phyloP scores from a whole-genome alignment of 345 rosid species.

The Leavenworthia alabamica region DNA sequence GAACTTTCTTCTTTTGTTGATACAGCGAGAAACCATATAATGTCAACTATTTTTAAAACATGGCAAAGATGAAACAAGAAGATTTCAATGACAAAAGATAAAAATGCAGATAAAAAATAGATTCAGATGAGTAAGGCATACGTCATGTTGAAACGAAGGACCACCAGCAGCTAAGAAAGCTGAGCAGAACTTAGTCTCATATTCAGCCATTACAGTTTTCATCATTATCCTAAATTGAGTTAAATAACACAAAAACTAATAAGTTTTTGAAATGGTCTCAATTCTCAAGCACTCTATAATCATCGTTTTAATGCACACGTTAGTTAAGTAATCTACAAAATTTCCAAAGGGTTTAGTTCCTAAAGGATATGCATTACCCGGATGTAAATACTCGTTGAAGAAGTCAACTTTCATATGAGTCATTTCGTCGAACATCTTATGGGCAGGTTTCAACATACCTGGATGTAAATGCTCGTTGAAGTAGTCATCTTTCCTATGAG shows the following conservation, averaged over 20 bases:
- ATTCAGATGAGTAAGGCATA: slow-evolving; percentile 74
- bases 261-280: background rate
- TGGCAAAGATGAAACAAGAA: slow-evolving; percentile 25
- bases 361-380: background rate
- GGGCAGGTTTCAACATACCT: no score
- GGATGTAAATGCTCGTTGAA: no score
- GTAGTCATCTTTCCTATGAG: no score
- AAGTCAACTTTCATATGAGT: background rate
- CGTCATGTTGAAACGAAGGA: slow-evolving; percentile 42
- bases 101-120: slow-evolving; percentile 6
- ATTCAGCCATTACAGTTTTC: slow-evolving; percentile 43
- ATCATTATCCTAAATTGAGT: slow-evolving; percentile 35
- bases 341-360: background rate
- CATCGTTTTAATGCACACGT: background rate
- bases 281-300: background rate
- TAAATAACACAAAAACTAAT: background rate
- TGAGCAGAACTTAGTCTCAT: slow-evolving; percentile 39
- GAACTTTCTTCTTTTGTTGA: slow-evolving; percentile 17
- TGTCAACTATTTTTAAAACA: slow-evolving; percentile 11
- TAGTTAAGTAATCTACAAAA: background rate
- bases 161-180: slow-evolving; percentile 51
- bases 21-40: background rate
- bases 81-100: background rate
- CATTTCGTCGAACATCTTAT: slow-evolving; percentile 32
- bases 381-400: slow-evolving; percentile 6